phyloP scores from a whole-genome alignment of 2,329 filamentous ascomycete species.

The Penicillium decumbens region DNA sequence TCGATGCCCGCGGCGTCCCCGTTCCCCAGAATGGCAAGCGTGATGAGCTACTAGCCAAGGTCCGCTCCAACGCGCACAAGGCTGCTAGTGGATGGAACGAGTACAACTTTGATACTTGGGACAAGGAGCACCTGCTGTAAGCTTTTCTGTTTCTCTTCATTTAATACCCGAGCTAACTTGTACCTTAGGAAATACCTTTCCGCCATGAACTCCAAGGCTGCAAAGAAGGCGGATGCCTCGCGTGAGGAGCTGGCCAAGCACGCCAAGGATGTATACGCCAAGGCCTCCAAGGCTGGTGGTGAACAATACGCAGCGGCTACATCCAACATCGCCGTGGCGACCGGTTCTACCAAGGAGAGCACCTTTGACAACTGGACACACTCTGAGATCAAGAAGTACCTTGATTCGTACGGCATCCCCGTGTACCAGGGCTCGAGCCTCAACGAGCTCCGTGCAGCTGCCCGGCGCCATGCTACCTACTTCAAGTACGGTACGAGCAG shows the following conservation, averaged over 20 bases:
- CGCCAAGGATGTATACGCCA: slow-evolving; percentile 45
- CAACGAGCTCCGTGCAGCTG: slow-evolving; percentile 66
- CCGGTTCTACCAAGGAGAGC: slow-evolving; percentile 59
- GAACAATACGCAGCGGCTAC: slow-evolving; percentile 60
- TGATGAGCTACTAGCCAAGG: slow-evolving; percentile 68
- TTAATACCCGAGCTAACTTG: not conserved
- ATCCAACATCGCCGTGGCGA: slow-evolving; percentile 63
- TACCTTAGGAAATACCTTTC: slow-evolving; percentile 46
- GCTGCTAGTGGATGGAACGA: slow-evolving; percentile 63
- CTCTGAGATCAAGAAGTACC: slow-evolving; percentile 69
- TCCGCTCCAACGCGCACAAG: slow-evolving; percentile 69
- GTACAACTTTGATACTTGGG: slow-evolving; percentile 78
- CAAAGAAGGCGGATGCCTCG: slow-evolving; percentile 59
- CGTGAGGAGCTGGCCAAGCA: slow-evolving; percentile 68
- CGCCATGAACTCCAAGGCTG: slow-evolving; percentile 50
- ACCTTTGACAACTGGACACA: slow-evolving; percentile 69
- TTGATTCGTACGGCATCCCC: slow-evolving; percentile 71
- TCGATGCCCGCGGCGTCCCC: slow-evolving; percentile 71
- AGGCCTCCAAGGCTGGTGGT: slow-evolving; percentile 47
- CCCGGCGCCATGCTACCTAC: slow-evolving; percentile 68
- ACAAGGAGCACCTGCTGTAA: slow-evolving; percentile 63
- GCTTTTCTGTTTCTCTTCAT: slow-evolving; percentile 7
- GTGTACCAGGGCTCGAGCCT: slow-evolving; percentile 63
- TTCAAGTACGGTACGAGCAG: slow-evolving; percentile 70
- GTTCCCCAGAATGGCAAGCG: slow-evolving; percentile 67